Evolutionary conservation across 2,329 filamentous ascomycete genomes (phyloP).

Genomic region (Penicillium olsonii): DNA sequence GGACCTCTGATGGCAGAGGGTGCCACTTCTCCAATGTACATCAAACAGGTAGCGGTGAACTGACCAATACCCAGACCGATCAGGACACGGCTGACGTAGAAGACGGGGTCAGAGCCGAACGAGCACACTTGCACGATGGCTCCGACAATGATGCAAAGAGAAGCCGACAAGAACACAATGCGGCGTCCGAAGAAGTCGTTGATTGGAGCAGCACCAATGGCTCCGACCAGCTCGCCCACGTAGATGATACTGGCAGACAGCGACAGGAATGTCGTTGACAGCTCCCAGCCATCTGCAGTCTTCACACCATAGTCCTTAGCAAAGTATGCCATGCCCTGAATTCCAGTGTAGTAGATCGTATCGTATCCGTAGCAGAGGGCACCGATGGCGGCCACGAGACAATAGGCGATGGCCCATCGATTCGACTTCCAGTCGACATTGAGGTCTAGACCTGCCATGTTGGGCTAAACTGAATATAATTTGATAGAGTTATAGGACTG

Average conservation of each 20-base stretch:
- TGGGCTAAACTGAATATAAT: not conserved
- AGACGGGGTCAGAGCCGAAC: conserved; percentile 22
- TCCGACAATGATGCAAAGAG: conserved; percentile 35
- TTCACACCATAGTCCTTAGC: conserved; percentile 27
- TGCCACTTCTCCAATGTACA: conserved; percentile 37
- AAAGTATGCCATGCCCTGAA: conserved; percentile 30
- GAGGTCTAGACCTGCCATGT: conserved; percentile 11
- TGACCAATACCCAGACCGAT: conserved; percentile 34
- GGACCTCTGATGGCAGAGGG: conserved; percentile 28
- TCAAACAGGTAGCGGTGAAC: conserved; percentile 33
- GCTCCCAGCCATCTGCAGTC: conserved; percentile 19
- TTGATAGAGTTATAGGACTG: not conserved
- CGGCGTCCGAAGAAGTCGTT: conserved; percentile 41
- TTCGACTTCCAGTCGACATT: conserved; percentile 21
- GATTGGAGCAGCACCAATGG: conserved; percentile 37
- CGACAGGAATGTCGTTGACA: conserved; percentile 31
- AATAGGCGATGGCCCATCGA: conserved; percentile 29
- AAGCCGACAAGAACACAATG: conserved; percentile 36
- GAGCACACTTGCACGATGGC: conserved; percentile 29
- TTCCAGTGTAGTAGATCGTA: conserved; percentile 32
- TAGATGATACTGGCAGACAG: conserved; percentile 43
- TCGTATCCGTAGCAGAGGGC: conserved; percentile 33
- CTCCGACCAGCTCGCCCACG: conserved; percentile 42
- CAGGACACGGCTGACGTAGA: conserved; percentile 30
- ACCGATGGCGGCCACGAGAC: conserved; percentile 28